Evolutionary conservation across 2,329 filamentous ascomycete genomes (phyloP).

Genomic region (Nemania sp.): DNA sequence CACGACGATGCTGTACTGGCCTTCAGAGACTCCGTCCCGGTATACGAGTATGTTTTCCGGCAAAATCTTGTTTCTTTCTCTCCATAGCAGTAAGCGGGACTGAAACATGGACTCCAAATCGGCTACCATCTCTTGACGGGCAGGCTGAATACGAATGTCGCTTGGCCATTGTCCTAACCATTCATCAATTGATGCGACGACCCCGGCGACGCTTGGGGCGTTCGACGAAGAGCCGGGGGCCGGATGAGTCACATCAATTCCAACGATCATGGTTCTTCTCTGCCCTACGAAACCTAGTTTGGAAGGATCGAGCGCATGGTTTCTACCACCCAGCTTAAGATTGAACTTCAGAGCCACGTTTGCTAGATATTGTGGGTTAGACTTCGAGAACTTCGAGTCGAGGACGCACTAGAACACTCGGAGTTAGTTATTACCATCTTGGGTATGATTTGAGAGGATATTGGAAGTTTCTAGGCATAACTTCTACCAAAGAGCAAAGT

Average conservation of each 20-base stretch:
- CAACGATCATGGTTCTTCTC: conserved; percentile 82
- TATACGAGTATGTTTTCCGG: conserved; percentile 85
- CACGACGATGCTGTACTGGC: conserved; percentile 73
- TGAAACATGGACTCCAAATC: conserved; percentile 47
- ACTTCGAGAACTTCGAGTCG: conserved; percentile 20
- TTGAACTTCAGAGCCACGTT: conserved; percentile 28
- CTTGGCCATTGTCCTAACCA: conserved; percentile 83
- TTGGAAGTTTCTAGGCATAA: too few species aligned
- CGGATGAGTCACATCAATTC: conserved; percentile 90
- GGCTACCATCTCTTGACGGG: conserved; percentile 77
- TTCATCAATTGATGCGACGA: conserved; percentile 80
- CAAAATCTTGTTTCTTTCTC: conserved; percentile 65
- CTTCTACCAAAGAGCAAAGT: too few species aligned
- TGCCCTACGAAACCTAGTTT: conserved; percentile 58
- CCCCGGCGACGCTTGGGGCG: conserved; percentile 67
- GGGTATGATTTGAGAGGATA: too few species aligned
- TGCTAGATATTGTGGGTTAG: conserved; percentile 19
- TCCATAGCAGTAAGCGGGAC: conserved; percentile 74
- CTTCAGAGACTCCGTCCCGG: conserved; percentile 89
- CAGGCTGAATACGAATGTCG: conserved; percentile 72
- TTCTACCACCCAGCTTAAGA: conserved; percentile 23
- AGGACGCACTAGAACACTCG: too few species aligned
- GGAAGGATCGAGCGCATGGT: conserved; percentile 9
- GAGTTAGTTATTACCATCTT: conserved; percentile 13
- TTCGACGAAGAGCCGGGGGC: conserved; percentile 71